Evolutionary conservation across 768 basidiomycete species (phyloP).

Genomic region (Tricholoma matsutake): DNA sequence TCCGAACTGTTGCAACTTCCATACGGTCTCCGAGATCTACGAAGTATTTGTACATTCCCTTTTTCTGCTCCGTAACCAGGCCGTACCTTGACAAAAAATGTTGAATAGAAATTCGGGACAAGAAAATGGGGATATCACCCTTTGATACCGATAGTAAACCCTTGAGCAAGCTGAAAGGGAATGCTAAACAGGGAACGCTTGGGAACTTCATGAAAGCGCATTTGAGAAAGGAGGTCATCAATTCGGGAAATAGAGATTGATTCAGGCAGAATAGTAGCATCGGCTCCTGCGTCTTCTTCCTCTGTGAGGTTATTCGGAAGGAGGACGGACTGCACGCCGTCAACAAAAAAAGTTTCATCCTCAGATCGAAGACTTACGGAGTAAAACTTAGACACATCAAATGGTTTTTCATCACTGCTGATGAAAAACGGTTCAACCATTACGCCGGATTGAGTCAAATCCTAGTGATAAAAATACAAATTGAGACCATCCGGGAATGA

Average conservation of each 20-base stretch:
- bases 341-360: not conserved
- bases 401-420: conserved; percentile 58
- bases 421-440: conserved; percentile 90
- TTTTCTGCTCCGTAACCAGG: conserved; percentile 84
- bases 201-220: conserved; percentile 77
- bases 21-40: conserved; percentile 72
- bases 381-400: conserved; percentile 76
- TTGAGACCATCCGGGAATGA: not conserved
- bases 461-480: conserved; percentile 41
- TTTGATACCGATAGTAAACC: conserved; percentile 76
- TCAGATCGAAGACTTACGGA: conserved; percentile 45
- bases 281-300: conserved; percentile 39
- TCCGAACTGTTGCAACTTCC: conserved; percentile 71
- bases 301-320: conserved; percentile 49
- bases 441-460: conserved; percentile 76
- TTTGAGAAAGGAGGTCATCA: conserved; percentile 73
- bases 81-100: conserved; percentile 62
- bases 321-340: conserved; percentile 51
- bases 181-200: conserved; percentile 83
- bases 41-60: conserved; percentile 80
- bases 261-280: conserved; percentile 52
- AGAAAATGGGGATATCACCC: conserved; percentile 46
- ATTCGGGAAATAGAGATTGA: conserved; percentile 76
- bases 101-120: not conserved
- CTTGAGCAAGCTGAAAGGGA: conserved; percentile 74